Evolutionary conservation across 306 rosid genomes (phyloP).

Genomic region (Neltuma alba): DNA sequence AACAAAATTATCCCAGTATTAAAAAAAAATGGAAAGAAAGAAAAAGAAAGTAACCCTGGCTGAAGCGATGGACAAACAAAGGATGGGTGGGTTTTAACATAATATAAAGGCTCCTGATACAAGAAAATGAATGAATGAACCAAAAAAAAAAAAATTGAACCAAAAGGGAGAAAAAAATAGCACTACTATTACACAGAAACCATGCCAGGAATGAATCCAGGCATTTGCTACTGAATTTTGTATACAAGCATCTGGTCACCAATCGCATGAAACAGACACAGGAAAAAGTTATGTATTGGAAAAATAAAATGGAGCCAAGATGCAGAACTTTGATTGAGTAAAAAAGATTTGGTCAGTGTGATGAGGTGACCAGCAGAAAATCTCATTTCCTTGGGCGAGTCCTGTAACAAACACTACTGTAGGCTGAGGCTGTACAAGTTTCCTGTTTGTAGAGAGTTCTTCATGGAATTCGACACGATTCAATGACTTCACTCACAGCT

Average conservation of each 20-base stretch:
- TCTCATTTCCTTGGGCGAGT: constrained; percentile 23
- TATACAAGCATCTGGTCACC: constrained; percentile 61
- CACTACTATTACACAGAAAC: constrained; percentile 46
- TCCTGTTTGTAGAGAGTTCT: constrained; percentile 38
- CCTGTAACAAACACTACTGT: constrained; percentile 39
- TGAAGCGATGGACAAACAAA: constrained; percentile 18
- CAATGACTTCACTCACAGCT: constrained; percentile 91
- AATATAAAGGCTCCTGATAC: constrained; percentile 34
- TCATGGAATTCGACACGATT: constrained; percentile 81
- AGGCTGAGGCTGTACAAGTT: constrained; percentile 67
- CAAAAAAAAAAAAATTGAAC: constrained; percentile 31
- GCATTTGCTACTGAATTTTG: constrained; percentile 49
- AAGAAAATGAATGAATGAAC: constrained; percentile 48
- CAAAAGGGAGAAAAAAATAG: neutral
- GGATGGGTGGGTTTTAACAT: constrained; percentile 28
- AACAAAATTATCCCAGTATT: no score
- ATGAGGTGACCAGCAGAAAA: constrained; percentile 39
- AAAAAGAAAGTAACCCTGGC: no score
- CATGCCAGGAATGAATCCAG: constrained; percentile 46
- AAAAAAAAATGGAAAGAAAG: no score
- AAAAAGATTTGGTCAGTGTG: constrained; percentile 42
- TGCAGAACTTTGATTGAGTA: constrained; percentile 23
- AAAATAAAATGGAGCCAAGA: constrained; percentile 3
- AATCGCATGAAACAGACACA: constrained; percentile 50
- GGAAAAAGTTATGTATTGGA: constrained; percentile 12